A percentile compares a stretch with the other conserved stretches of the same genome.
Evolutionary conservation across 1,139 yeast genomes (phyloP).

Genomic region (Protomyces macrosporus): DNA sequence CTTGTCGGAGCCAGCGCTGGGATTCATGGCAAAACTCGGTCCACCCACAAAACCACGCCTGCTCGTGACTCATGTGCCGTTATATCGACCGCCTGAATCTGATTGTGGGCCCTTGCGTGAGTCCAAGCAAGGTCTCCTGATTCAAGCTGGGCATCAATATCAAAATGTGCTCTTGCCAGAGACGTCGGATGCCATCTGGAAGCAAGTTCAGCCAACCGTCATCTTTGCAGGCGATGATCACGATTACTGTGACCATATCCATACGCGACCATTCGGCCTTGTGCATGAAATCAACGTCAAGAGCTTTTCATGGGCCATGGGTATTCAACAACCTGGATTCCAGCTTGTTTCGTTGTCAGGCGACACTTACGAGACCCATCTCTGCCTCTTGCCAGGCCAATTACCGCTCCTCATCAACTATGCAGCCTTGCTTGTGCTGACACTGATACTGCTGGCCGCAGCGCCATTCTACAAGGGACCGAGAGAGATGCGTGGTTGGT

Average conservation of each 20-base stretch:
- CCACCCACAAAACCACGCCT: slow-evolving; percentile 51
- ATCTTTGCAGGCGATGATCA: slow-evolving; percentile 94
- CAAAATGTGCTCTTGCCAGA: slow-evolving; percentile 66
- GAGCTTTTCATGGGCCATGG: slow-evolving; percentile 89
- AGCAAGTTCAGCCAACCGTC: slow-evolving; percentile 55
- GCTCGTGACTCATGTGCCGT: slow-evolving; percentile 72
- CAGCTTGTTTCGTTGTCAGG: slow-evolving; percentile 56
- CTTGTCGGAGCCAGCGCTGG: slow-evolving; percentile 45
- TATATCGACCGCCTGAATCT: slow-evolving; percentile 55
- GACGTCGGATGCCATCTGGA: slow-evolving; percentile 54
- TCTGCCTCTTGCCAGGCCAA: slow-evolving; percentile 34
- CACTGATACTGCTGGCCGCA: background rate
- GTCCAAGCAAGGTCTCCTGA: slow-evolving; percentile 49
- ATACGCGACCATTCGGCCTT: slow-evolving; percentile 25
- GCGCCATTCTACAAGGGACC: background rate
- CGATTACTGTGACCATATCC: slow-evolving; percentile 59
- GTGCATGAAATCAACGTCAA: slow-evolving; percentile 82
- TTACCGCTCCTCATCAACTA: slow-evolving; percentile 31
- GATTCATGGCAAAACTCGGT: slow-evolving; percentile 41
- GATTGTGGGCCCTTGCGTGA: slow-evolving; percentile 69
- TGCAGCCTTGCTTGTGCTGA: background rate
- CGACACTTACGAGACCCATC: slow-evolving; percentile 31
- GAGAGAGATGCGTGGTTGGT: background rate
- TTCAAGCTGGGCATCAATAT: slow-evolving; percentile 62
- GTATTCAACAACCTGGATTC: slow-evolving; percentile 75